Evolutionary conservation across 345 rosid genomes (phyloP), one percentile per base, ranked within the genome.

Genomic region (Citrus medica): DNA sequence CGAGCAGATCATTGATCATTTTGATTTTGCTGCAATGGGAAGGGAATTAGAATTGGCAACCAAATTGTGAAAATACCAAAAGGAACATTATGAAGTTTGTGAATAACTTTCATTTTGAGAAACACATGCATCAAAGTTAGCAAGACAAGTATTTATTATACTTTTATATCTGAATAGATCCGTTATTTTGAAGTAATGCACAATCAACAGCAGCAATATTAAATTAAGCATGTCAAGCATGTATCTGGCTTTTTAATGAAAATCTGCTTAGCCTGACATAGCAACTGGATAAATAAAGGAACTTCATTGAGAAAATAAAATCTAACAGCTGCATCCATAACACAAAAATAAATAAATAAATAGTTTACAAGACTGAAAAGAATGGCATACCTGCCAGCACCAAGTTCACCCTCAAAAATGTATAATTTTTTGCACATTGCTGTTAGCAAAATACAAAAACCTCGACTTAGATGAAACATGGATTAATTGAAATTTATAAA

Each of bases 351-450:
- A 10, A 42, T 35, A 51, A 25, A 25, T 17, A 37, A 22, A 71
- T 67, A 25, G 35, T 3, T 37, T 5, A 17, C 16, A 48, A 63
- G 46, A 70, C 51, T 22, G 60, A 80, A 13, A 84, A 84, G 28
- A 82, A 85, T 28, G 27, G 22, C 83, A 76, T 85, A 95, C 98
- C 98, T 87, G 85, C 90, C 95, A 82, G 90, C 93, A 80, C 97
- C 93, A 75, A 88, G 80, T 89, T 93, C 94, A 78, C 94, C 95
- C 58, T 90, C 92, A 75, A 90, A 93, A 35, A 88, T 76, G 80
- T 89, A 91, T 67, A 93, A 84, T 86, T 84, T 92, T 71, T 90
- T 85, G 30, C 90, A 88, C 94, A 95, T 92, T 79, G 91, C 98
- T 95, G 91, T 79, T 66, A 40, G 40, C 46, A 80, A 73, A 76